Evolutionary conservation across 2,329 filamentous ascomycete genomes (phyloP), one percentile per base, ranked within the genome.

Genomic region (Fusarium sp.): DNA sequence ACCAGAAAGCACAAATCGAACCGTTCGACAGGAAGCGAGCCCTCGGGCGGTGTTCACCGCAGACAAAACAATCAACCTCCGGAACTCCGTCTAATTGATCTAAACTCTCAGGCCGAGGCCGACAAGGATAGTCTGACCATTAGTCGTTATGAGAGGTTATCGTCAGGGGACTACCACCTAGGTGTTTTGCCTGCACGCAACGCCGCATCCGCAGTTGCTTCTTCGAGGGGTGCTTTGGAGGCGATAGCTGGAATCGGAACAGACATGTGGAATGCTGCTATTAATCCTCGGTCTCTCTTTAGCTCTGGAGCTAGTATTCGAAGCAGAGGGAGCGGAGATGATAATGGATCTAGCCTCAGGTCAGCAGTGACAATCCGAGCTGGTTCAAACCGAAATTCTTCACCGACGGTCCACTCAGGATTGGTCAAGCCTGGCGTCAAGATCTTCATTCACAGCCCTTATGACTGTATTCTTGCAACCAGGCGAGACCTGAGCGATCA

Each of bases 391-490:
- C 72, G 68, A 36, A 53, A 70, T 7, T 57, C 64, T 4, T 62
- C 71, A 4, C 74, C 75, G 34, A 75, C 79, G 11, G 78, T 83
- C 2, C 83, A 89, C 72, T 76, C 85, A 51, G 81, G 81, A 68
- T 74, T 90, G 64, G 70, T 82, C 65, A 83, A 87, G 70, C 80
- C 80, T 46, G 83, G 85, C 2, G 75, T 83, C 68, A 83, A 98
- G 71, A 91, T 99, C 13, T 97, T 97, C 73, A 92, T 99, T 36
- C 93, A 97, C 71, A 97, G 93, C 69, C 95, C 95, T 0, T 99
- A 96, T 72, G 95, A 99, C 76, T 98, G 93, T 70, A 90, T 98
- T n/a, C 80, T 97, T 51, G 92, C 92, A 1, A 92, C 95, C 3
- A 93, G 93, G 73, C 85, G 95, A 67, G 93, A 97, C 71, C 81